A percentile compares a stretch with the other conserved stretches of the same genome.
Evolutionary conservation across 1,284 basidiomycete genomes (phyloP).

Genomic region (Leccinum pseudoinsigne): DNA sequence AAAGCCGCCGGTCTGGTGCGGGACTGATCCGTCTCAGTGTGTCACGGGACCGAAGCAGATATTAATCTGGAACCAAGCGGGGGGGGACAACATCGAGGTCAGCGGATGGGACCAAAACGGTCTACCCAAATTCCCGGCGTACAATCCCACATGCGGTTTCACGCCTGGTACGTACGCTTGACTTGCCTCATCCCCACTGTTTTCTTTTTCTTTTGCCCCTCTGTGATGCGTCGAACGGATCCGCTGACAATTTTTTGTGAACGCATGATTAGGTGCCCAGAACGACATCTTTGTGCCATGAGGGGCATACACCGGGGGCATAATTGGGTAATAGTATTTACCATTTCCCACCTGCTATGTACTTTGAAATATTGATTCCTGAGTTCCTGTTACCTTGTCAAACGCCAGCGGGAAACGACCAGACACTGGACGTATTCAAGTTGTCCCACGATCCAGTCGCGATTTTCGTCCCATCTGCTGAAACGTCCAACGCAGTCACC

Average conservation of each 20-base stretch:
- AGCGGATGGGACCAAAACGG: conserved; percentile 1
- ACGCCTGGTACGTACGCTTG: conserved; percentile 6
- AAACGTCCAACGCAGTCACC: too few relatives aligned
- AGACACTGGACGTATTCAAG: too few relatives aligned
- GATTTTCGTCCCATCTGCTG: too few relatives aligned
- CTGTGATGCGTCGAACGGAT: neutral
- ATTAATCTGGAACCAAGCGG: conserved; percentile 5
- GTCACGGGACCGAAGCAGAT: conserved; percentile 13
- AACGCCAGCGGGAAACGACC: too few relatives aligned
- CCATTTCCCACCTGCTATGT: too few relatives aligned
- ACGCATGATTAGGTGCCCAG: conserved; percentile 14
- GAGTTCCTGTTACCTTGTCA: too few relatives aligned
- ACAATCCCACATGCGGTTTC: conserved; percentile 21
- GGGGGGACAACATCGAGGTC: conserved; percentile 12
- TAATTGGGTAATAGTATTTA: too few relatives aligned
- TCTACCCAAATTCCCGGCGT: neutral
- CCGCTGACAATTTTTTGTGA: conserved; percentile 2
- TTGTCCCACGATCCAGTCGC: too few relatives aligned
- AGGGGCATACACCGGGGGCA: too few relatives aligned
- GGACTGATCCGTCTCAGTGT: conserved; percentile 6
- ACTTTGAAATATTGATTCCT: too few relatives aligned
- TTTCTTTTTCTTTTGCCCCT: neutral
- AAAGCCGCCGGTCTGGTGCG: conserved; percentile 5
- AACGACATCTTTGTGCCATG: conserved; percentile 13
- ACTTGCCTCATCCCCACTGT: neutral